Evolutionary conservation across 2,329 filamentous ascomycete species (phyloP).

Genomic region (Fusarium buharicum): DNA sequence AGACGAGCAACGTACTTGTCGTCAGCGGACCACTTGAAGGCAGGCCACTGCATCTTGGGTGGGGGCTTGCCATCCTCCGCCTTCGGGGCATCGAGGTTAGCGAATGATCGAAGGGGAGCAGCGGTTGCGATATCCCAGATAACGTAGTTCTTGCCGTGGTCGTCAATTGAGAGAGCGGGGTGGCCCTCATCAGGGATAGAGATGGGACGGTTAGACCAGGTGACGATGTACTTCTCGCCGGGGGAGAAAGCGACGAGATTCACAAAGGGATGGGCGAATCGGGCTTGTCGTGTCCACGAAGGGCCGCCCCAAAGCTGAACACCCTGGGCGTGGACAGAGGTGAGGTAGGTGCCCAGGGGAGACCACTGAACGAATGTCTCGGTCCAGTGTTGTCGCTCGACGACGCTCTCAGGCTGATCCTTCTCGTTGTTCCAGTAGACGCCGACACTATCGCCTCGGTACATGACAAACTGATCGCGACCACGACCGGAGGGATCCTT

Average conservation of each 20-base stretch:
- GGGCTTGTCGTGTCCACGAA: slow-evolving; percentile 88
- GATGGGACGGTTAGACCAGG: slow-evolving; percentile 96
- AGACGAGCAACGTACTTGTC: slow-evolving; percentile 96
- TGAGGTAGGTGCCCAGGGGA: slow-evolving; percentile 90
- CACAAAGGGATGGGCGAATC: slow-evolving; percentile 94
- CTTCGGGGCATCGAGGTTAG: slow-evolving; percentile 82
- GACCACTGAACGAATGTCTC: slow-evolving; percentile 99
- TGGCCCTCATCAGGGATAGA: slow-evolving; percentile 89
- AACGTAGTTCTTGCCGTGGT: slow-evolving; percentile 99
- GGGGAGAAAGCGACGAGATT: slow-evolving; percentile 98
- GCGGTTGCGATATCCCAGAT: slow-evolving; percentile 96
- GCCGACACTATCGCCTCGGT: slow-evolving; percentile 88
- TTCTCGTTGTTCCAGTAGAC: slow-evolving; percentile 99
- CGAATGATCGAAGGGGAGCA: slow-evolving; percentile 91
- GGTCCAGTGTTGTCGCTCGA: slow-evolving; percentile 96
- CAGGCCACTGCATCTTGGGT: slow-evolving; percentile 96
- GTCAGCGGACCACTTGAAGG: slow-evolving; percentile 99
- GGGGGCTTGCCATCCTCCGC: slow-evolving; percentile 68
- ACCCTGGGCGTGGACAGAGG: slow-evolving; percentile 94
- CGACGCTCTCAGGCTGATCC: slow-evolving; percentile 85
- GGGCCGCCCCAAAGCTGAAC: slow-evolving; percentile 96
- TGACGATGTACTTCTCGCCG: slow-evolving; percentile 90
- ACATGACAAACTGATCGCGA: slow-evolving; percentile 96
- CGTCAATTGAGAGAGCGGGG: slow-evolving; percentile 84
- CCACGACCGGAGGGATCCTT: slow-evolving; percentile 81